Base-by-base conservation (phyloP, 2,329 filamentous ascomycete species). In the Aspergillus terreus region DNA sequence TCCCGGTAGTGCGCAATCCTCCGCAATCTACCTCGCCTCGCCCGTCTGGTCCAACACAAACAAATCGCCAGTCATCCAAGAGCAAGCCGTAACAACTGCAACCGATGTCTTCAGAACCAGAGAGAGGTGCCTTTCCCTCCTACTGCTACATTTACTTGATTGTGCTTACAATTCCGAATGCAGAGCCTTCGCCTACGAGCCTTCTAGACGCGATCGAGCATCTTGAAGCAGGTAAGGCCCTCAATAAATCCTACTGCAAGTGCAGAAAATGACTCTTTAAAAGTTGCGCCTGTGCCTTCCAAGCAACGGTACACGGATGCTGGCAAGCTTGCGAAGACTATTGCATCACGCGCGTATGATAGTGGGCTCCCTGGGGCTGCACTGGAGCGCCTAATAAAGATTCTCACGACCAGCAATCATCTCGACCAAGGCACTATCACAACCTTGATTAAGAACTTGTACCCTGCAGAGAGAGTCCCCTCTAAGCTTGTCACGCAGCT, bases 401-500 rank as follows among this genome's bases (percentile, higher is more conserved):
- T 92, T 50, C 71, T 90, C 58, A 85, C 85, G 17, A 75, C 76
- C 19, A 84, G 84, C 44, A 88, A 78, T 59, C 76, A 85, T 59
- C 79, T 95, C 19, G 89, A 94, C 67, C 90, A 94, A 69, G 84
- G 84, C 25, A 90, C 84, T 58, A 77, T 86, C 25, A 84, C 81
- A 12, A 81, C 78, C 25, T 75, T 95, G 45, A 71, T 90, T 60
- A 88, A 85, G 57, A 88, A 87, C 54, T 74, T 95, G 46, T 95
- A 92, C 68, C 90, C 90, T 2, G 78, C 81, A n/a, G 76, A 78
- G 36, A 78, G 77, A 40, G 78, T 95, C n/a, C 67, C 81, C 11
- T 76, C 80, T 32, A 76, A 82, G 50, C 69, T 84, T 38, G 75
- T 88, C 46, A 76, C 89, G 45, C 84, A 81, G 52, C 72, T 92